Conservation (phyloP, 1,284 basidiomycete genomes). For the Puccinia novopanici region DNA sequence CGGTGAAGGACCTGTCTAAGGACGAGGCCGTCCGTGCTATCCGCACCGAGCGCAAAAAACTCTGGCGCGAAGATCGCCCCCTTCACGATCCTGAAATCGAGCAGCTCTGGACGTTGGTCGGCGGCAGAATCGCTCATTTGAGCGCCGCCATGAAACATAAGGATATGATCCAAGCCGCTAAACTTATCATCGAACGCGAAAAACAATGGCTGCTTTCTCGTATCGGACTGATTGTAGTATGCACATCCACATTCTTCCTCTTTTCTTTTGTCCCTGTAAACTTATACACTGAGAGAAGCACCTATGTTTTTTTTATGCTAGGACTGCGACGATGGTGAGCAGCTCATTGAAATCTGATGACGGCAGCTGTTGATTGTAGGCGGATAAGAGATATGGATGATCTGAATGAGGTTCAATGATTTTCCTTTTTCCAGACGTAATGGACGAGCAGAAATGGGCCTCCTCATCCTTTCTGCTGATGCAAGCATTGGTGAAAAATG, state of each 20-base stretch:
- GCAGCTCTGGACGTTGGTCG: slow-evolving; percentile 26
- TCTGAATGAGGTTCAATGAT: background rate
- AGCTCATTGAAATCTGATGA: background rate
- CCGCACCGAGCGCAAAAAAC: slow-evolving; percentile 33
- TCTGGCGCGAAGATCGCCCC: slow-evolving; percentile 36
- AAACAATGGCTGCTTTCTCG: slow-evolving; percentile 48
- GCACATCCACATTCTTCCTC: background rate
- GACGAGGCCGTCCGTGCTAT: slow-evolving; percentile 40
- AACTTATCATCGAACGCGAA: slow-evolving; percentile 41
- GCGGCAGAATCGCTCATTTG: slow-evolving; percentile 44
- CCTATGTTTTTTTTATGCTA: background rate
- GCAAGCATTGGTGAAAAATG: slow-evolving; percentile 40
- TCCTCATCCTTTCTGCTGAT: slow-evolving; percentile 46
- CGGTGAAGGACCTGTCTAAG: slow-evolving; percentile 40
- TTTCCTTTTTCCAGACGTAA: slow-evolving; percentile 32
- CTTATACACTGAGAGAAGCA: background rate
- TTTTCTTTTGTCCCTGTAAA: background rate
- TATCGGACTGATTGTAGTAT: slow-evolving; percentile 49
- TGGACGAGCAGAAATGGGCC: slow-evolving; percentile 51
- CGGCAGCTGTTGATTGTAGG: background rate
- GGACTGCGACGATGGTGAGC: slow-evolving; percentile 51
- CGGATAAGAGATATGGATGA: background rate
- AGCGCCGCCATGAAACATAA: slow-evolving; percentile 47
- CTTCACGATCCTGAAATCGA: slow-evolving; percentile 37
- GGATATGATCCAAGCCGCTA: slow-evolving; percentile 47